Conservation (phyloP, 495 filamentous ascomycete species). For the Clohesyomyces aquaticus region DNA sequence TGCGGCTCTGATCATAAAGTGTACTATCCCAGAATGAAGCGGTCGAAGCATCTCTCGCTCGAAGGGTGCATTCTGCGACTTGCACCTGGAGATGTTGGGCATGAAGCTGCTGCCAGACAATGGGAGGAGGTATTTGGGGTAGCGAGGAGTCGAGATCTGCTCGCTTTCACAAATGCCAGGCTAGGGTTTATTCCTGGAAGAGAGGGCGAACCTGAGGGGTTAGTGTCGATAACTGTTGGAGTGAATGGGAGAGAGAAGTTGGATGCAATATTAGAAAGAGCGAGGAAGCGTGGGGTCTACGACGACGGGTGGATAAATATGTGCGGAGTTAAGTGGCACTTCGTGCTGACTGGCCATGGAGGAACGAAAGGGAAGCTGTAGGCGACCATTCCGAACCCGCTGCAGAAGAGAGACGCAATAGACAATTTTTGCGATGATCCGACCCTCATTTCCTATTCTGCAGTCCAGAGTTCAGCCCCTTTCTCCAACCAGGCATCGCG, state of each 20-base stretch:
- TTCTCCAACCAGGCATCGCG: constrained; percentile 20
- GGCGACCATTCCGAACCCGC: too few relatives aligned
- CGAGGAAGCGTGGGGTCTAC: constrained; percentile 34
- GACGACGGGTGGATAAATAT: constrained; percentile 41
- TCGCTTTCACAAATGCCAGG: constrained; percentile 44
- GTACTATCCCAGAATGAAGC: constrained; percentile 39
- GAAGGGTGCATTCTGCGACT: constrained; percentile 39
- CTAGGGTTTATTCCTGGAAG: constrained; percentile 39
- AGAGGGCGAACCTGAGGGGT: constrained; percentile 38
- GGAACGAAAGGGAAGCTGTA: constrained; percentile 4
- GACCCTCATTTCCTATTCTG: constrained; percentile 9
- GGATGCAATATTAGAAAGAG: constrained; percentile 36
- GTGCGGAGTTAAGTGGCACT: constrained; percentile 35
- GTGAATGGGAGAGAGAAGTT: constrained; percentile 38
- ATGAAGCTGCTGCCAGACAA: constrained; percentile 38
- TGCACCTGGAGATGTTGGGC: constrained; percentile 32
- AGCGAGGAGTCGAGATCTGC: constrained; percentile 38
- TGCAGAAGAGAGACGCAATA: too few relatives aligned
- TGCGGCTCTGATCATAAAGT: constrained; percentile 35
- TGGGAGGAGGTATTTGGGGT: constrained; percentile 46
- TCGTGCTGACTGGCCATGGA: constrained; percentile 1
- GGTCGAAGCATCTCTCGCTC: constrained; percentile 34
- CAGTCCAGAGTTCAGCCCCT: constrained; percentile 26
- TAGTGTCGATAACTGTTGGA: constrained; percentile 40
- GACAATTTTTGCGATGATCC: too few relatives aligned